Base-by-base conservation (phyloP, 1,139 yeast genomes). In the Meyerozyma elateridarum region DNA sequence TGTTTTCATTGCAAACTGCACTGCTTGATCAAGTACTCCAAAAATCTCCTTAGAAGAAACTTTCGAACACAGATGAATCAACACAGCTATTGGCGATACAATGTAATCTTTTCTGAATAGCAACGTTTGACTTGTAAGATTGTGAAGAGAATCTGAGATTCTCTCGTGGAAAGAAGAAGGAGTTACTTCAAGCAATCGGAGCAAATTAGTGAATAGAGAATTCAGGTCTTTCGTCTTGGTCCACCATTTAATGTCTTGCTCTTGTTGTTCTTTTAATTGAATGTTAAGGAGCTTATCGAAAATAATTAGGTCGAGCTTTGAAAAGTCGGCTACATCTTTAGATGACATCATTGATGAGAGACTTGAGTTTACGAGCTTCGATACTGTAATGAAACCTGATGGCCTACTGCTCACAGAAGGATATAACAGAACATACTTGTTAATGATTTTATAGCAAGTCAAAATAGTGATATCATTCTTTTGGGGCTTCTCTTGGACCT, bases 161-260 rank as follows among this genome's bases (percentile, higher is more conserved):
- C 56, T 60, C 34, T 45, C 15, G 12, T 35, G 29, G 15, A 40
- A 15, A 2, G 27, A 42, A 6, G 43, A 41, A 22, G 51, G 49
- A 3, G 45, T 36, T 8, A 40, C 43, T 18, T 42, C 47, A 7
- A 48, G 59, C 24, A 83, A 57, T 40, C 73, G 70, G 27, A 82
- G 45, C 36, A 85, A 57, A 9, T 74, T 70, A 0, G 85, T 72
- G 47, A 83, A 82, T 34, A 81, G 61, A 0, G 87, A 76, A 37
- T 64, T 60, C 2, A 56, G 54, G 2, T 52, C 48, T 3, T 57
- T 59, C 4, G 66, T 55, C 16, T 67, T 76, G 72, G 84, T 80
- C 89, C 91, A 84, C 68, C 82, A 81, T 36, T 62, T 62, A 30
- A 64, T 48, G 22, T 61, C 67, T 34, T 58, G 63, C 24, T 55